phyloP scores from a whole-genome alignment of 768 basidiomycete genomes.

The Mycena albidolilacea region DNA sequence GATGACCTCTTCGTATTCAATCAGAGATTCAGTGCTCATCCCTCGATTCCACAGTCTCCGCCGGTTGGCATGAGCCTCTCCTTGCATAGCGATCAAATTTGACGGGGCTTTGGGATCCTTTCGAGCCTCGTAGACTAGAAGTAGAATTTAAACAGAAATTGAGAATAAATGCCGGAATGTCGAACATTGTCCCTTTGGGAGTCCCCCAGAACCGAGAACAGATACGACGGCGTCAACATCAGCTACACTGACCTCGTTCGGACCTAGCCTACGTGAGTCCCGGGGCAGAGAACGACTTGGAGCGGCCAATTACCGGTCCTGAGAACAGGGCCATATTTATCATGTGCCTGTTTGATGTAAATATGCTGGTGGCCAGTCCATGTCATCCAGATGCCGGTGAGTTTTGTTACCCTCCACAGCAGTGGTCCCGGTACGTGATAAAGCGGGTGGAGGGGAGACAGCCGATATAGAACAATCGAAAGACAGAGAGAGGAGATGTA shows the following conservation, averaged over 20 bases:
- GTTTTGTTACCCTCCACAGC: conserved; percentile 56
- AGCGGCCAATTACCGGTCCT: conserved; percentile 60
- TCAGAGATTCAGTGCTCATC: conserved; percentile 60
- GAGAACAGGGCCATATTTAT: conserved; percentile 69
- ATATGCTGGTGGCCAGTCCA: conserved; percentile 60
- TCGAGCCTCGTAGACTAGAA: conserved; percentile 23
- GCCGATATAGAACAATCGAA: conserved; percentile 58
- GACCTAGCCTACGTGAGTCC: conserved; percentile 13
- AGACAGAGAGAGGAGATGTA: conserved; percentile 48
- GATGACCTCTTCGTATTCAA: conserved; percentile 60
- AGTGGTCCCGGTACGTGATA: conserved; percentile 65
- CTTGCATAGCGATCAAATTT: conserved; percentile 18
- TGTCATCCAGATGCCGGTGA: conserved; percentile 52
- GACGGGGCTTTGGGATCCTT: conserved; percentile 19
- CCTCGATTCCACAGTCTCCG: conserved; percentile 66
- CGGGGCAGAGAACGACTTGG: neutral
- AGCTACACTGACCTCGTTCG: conserved; percentile 31
- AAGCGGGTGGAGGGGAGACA: conserved; percentile 69
- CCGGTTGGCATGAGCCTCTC: conserved; percentile 53
- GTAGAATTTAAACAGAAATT: neutral
- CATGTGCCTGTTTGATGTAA: conserved; percentile 61
- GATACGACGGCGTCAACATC: conserved; percentile 30
- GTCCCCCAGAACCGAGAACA: conserved; percentile 26
- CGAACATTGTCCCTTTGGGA: conserved; percentile 35
- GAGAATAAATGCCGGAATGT: neutral